Evolutionary conservation across 805 yeast species (phyloP).

Genomic region (Diddensiella santjacobensis): DNA sequence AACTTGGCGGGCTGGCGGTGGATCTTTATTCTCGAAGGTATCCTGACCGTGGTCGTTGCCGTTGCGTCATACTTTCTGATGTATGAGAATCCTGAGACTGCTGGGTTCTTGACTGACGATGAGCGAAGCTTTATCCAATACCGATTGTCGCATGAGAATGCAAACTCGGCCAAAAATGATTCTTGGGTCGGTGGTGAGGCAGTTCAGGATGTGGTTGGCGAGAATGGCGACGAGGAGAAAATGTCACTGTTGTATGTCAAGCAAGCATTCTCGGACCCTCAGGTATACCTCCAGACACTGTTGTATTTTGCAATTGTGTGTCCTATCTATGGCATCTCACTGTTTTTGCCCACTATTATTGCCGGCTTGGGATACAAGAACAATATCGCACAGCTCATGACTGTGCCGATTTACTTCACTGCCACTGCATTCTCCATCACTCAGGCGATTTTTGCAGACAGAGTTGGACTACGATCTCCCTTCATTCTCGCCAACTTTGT

Average conservation of each 20-base stretch:
- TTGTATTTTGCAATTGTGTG: conserved; percentile 52
- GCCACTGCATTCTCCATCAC: conserved; percentile 41
- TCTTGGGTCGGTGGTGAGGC: conserved; percentile 36
- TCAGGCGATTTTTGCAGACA: conserved; percentile 27
- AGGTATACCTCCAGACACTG: conserved; percentile 39
- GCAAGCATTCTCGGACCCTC: conserved; percentile 24
- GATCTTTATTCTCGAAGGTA: conserved; percentile 43
- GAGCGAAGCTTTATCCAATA: conserved; percentile 16
- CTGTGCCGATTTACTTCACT: conserved; percentile 45
- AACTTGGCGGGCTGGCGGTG: conserved; percentile 38
- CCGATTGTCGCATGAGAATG: conserved; percentile 31
- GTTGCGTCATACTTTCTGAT: conserved; percentile 32
- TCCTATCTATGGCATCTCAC: conserved; percentile 39
- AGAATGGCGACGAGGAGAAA: conserved; percentile 8
- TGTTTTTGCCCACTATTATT: conserved; percentile 45
- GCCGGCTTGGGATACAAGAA: conserved; percentile 42
- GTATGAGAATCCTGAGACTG: conserved; percentile 52
- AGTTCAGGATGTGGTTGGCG: conserved; percentile 12
- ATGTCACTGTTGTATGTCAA: conserved; percentile 3
- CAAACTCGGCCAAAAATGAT: conserved; percentile 34
- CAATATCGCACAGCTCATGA: conserved; percentile 41
- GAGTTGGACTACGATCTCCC: conserved; percentile 32
- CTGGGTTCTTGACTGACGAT: conserved; percentile 20
- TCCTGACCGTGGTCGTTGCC: conserved; percentile 37
- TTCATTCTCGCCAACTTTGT: conserved; percentile 25